These are phyloP conservation scores for Pseudonitzschia multiseries DNA, from an alignment of 108 stramenopile genomes.

Conservation along the genomic window DNA sequence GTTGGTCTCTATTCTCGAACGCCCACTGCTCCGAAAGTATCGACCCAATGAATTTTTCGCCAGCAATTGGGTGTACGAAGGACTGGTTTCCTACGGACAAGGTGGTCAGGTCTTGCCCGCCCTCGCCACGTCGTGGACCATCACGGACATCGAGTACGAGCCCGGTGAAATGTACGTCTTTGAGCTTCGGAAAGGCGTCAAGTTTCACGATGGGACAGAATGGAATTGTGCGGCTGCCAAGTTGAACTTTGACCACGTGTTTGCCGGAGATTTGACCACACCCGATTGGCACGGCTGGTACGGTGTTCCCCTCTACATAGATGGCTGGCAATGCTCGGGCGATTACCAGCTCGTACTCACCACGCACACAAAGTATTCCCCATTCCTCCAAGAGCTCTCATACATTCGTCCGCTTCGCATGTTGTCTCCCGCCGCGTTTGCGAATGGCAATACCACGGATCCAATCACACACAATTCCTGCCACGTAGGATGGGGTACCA, in stretches of 20 bases:
- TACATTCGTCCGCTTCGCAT: conserved; percentile 69
- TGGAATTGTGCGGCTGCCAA: conserved; percentile 61
- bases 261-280: conserved; percentile 39
- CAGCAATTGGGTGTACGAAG: conserved; percentile 73
- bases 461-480: conserved; percentile 61
- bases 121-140: conserved; percentile 49
- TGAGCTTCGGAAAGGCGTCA: conserved; percentile 54
- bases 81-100: conserved; percentile 47
- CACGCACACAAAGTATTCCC: conserved; percentile 48
- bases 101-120: conserved; percentile 54
- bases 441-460: conserved; percentile 39
- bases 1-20: background rate
- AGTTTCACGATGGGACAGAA: conserved; percentile 63
- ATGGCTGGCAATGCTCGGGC: conserved; percentile 47
- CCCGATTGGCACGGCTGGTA: conserved; percentile 56
- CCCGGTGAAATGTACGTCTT: conserved; percentile 50
- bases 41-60: conserved; percentile 63
- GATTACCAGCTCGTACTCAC: conserved; percentile 43
- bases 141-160: background rate
- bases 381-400: conserved; percentile 63
- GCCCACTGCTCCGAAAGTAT: conserved; percentile 7
- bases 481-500: conserved; percentile 33
- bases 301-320: conserved; percentile 38
- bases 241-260: conserved; percentile 71
- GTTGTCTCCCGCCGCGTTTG: conserved; percentile 55